phyloP scores from a whole-genome alignment of 2,329 filamentous ascomycete genomes.

The Nemania sp. region DNA sequence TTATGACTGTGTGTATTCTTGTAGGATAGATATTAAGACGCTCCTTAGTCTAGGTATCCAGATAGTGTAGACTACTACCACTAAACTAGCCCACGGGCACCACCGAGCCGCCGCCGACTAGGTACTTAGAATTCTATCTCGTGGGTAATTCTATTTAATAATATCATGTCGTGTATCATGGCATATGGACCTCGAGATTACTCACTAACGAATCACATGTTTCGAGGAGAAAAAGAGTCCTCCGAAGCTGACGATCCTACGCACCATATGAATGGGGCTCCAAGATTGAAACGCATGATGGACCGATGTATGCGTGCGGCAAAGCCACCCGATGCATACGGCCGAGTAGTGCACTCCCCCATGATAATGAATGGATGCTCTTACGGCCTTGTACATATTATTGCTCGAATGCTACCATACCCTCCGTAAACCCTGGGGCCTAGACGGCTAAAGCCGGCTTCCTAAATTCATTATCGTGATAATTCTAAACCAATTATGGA shows the following conservation, averaged over 20 bases:
- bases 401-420: too few relatives aligned
- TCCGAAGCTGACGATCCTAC: too few relatives aligned
- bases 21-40: background rate
- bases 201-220: background rate
- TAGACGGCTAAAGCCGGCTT: background rate
- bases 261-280: background rate
- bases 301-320: background rate
- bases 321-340: background rate
- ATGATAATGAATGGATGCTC: too few relatives aligned
- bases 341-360: too few relatives aligned
- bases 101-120: conserved; percentile 2
- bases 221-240: background rate
- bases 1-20: background rate
- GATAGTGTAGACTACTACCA: background rate
- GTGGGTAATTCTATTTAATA: conserved; percentile 3
- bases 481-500: background rate
- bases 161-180: conserved; percentile 2
- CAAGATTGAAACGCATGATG: background rate
- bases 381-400: too few relatives aligned
- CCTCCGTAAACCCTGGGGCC: too few relatives aligned
- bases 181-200: background rate
- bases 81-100: background rate
- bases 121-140: background rate
- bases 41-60: background rate
- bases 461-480: background rate